These are phyloP conservation scores for Cyclotella kingstonii DNA, from an alignment of 108 stramenopile species.

Conservation along the genomic window DNA sequence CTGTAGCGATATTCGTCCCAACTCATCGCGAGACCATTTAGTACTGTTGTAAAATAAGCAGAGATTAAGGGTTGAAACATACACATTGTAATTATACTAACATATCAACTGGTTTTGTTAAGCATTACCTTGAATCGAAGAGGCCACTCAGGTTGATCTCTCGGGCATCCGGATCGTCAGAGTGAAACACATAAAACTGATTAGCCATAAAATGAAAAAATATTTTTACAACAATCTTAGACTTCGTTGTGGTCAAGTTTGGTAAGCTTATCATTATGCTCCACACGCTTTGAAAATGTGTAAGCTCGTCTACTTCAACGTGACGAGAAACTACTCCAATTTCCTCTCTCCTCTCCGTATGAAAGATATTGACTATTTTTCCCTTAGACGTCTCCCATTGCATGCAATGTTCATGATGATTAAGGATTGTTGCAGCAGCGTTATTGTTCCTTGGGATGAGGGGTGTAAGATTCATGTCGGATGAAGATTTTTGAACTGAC, in stretches of 20 bases:
- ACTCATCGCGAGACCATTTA: conserved; percentile 33
- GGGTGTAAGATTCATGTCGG: background rate
- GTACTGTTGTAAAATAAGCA: no score
- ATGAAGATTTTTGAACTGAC: conserved; percentile 40
- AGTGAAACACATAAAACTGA: conserved; percentile 70
- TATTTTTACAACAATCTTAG: conserved; percentile 70
- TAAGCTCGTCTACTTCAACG: conserved; percentile 50
- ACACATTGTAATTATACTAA: no score
- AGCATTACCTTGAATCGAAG: conserved; percentile 22
- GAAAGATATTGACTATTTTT: conserved; percentile 45
- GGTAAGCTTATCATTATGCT: conserved; percentile 60
- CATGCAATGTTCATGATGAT: conserved; percentile 48
- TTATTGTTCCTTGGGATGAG: background rate
- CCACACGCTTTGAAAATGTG: conserved; percentile 62
- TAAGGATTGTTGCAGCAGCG: conserved; percentile 6
- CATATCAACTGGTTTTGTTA: no score
- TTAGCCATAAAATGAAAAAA: conserved; percentile 73
- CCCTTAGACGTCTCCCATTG: conserved; percentile 68
- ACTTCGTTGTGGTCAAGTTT: conserved; percentile 60
- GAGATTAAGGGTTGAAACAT: no score
- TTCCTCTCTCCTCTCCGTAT: conserved; percentile 14
- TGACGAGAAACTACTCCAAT: conserved; percentile 54
- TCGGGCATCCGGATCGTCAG: conserved; percentile 65
- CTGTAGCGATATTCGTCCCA: conserved; percentile 47
- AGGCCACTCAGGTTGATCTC: conserved; percentile 53